phyloP scores from a whole-genome alignment of 2,329 filamentous ascomycete species.

The Epicoccum sorghinum region DNA sequence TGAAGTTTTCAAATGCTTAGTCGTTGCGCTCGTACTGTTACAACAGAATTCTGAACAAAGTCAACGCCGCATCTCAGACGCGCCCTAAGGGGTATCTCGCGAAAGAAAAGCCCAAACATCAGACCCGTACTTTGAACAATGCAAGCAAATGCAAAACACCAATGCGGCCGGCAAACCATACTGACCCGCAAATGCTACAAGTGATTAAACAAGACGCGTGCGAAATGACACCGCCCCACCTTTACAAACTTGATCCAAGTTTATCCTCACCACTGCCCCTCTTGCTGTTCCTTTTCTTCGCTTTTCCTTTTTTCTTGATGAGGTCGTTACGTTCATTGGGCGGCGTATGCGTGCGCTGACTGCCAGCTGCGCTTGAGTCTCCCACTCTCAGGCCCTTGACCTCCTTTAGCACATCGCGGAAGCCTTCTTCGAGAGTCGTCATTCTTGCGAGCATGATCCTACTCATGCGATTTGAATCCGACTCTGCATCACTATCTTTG shows the following conservation, averaged over 20 bases:
- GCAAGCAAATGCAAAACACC: conserved; percentile 8
- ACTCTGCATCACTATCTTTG: conserved; percentile 34
- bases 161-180: conserved; percentile 8
- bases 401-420: conserved; percentile 83
- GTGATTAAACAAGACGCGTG: not conserved
- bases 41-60: not conserved
- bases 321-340: conserved; percentile 34
- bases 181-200: conserved; percentile 5
- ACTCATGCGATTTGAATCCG: conserved; percentile 56
- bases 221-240: not conserved
- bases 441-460: conserved; percentile 85
- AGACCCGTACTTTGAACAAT: conserved; percentile 1
- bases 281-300: conserved; percentile 35
- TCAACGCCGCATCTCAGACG: conserved; percentile 17
- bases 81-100: conserved; percentile 20
- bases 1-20: not conserved
- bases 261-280: conserved; percentile 26
- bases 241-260: conserved; percentile 38
- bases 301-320: conserved; percentile 37
- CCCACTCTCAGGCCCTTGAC: conserved; percentile 68
- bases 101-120: conserved; percentile 11
- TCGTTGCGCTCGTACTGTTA: not conserved
- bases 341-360: conserved; percentile 36
- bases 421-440: conserved; percentile 91
- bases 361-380: conserved; percentile 29